These are phyloP conservation scores for Ampelomyces quisqualis DNA, from an alignment of 2,329 filamentous ascomycete species.

Conservation along the genomic window DNA sequence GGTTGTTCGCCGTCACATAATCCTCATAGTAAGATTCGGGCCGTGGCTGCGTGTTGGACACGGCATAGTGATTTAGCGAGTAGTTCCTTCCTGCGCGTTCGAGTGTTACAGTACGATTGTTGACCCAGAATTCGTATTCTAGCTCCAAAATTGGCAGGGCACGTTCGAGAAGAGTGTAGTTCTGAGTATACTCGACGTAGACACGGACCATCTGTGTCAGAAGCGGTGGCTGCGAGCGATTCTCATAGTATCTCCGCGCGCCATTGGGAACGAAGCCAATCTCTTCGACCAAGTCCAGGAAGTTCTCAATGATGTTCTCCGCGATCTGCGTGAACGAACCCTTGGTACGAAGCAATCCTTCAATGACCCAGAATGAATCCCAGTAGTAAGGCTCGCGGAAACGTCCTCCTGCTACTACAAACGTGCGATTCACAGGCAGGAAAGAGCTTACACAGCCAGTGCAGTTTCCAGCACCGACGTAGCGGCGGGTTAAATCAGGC, in stretches of 20 bases:
- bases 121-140: conserved; percentile 64
- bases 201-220: conserved; percentile 65
- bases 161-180: conserved; percentile 60
- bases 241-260: conserved; percentile 66
- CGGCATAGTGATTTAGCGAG: conserved; percentile 61
- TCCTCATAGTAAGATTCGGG: conserved; percentile 69
- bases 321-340: conserved; percentile 65
- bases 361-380: conserved; percentile 69
- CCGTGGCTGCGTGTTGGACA: conserved; percentile 64
- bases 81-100: conserved; percentile 52
- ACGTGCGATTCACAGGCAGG: conserved; percentile 65
- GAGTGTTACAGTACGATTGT: conserved; percentile 61
- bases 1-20: conserved; percentile 64
- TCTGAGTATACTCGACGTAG: conserved; percentile 66
- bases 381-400: conserved; percentile 72
- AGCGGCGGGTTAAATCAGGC: conserved; percentile 65
- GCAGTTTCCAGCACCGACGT: conserved; percentile 54
- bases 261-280: conserved; percentile 70
- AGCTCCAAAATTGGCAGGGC: conserved; percentile 63
- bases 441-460: conserved; percentile 64
- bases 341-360: conserved; percentile 64
- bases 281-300: conserved; percentile 64
- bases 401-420: conserved; percentile 70
- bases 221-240: conserved; percentile 67
- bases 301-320: conserved; percentile 69